A percentile compares a stretch with the other conserved stretches of the same genome.
phyloP scores from a whole-genome alignment of 176 grass and related monocot species.

The Carex littledalei region DNA sequence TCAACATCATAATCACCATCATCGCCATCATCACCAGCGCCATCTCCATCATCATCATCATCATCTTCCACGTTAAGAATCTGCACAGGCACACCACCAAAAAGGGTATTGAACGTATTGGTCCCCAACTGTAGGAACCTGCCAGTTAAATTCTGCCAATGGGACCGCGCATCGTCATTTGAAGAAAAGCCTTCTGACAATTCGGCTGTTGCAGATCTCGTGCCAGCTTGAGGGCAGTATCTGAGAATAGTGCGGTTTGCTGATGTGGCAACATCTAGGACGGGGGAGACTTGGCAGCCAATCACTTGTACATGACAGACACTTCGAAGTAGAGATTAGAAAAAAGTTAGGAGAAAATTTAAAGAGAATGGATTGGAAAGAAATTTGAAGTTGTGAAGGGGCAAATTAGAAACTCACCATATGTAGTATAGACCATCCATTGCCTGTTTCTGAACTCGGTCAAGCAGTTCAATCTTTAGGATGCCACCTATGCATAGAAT shows the following conservation, averaged over 20 bases:
- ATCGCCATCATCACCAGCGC: background rate
- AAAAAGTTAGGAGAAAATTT: background rate
- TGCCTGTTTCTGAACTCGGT: slow-evolving; percentile 61
- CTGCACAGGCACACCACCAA: slow-evolving; percentile 18
- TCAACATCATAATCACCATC: slow-evolving; percentile 15
- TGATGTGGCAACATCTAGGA: slow-evolving; percentile 9
- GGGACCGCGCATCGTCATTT: background rate
- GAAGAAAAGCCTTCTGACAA: background rate
- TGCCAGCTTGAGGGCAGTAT: background rate
- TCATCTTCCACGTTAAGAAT: slow-evolving; percentile 11
- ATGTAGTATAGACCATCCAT: slow-evolving; percentile 74
- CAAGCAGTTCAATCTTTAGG: slow-evolving; percentile 67
- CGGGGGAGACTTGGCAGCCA: background rate
- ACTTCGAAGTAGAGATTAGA: slow-evolving; percentile 16
- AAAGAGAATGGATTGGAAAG: background rate
- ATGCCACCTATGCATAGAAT: slow-evolving; percentile 76
- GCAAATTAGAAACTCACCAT: slow-evolving; percentile 41
- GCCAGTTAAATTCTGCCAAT: background rate
- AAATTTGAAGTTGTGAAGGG: background rate
- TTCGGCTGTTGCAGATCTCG: background rate
- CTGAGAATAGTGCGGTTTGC: background rate
- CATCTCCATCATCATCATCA: slow-evolving; percentile 14
- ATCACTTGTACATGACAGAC: slow-evolving; percentile 17
- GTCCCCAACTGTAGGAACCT: background rate
- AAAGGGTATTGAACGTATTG: background rate